A percentile compares a stretch with the other conserved stretches of the same genome.
phyloP scores from a whole-genome alignment of 2,329 filamentous ascomycete genomes.

The Hypoxylon sp. region DNA sequence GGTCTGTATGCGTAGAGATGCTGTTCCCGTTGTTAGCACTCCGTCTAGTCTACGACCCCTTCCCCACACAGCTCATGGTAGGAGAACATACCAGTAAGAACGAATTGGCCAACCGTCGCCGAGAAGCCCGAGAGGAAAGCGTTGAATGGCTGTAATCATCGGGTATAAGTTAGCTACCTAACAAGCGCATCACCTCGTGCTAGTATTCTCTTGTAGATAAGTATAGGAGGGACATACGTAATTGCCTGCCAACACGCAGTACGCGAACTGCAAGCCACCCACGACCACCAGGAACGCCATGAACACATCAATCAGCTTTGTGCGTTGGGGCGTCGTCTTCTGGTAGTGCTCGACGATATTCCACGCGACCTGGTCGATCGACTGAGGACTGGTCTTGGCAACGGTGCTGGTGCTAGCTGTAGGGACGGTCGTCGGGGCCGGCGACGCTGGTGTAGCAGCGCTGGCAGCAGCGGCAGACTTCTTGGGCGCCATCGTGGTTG shows the following conservation, averaged over 20 bases:
- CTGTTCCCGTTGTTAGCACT: constrained; percentile 57
- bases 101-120: constrained; percentile 96
- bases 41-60: not conserved
- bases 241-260: constrained; percentile 92
- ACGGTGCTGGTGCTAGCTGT: constrained; percentile 41
- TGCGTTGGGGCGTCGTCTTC: constrained; percentile 86
- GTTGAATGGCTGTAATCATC: constrained; percentile 86
- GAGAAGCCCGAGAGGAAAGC: constrained; percentile 97
- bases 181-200: not conserved
- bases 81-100: constrained; percentile 82
- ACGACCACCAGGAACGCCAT: constrained; percentile 89
- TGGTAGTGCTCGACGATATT: constrained; percentile 85
- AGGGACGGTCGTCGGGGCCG: constrained; percentile 38
- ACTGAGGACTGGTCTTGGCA: constrained; percentile 52
- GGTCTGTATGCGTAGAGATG: constrained; percentile 90
- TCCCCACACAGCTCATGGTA: not conserved
- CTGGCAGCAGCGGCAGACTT: constrained; percentile 57
- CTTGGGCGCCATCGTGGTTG: constrained; percentile 65
- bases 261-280: constrained; percentile 91
- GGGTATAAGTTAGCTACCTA: constrained; percentile 47
- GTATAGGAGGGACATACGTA: constrained; percentile 76
- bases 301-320: constrained; percentile 92
- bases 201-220: not conserved
- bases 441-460: constrained; percentile 36
- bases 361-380: constrained; percentile 72